These are phyloP conservation scores for Monosporascus ibericus DNA, from an alignment of 2,329 filamentous ascomycete species.

Conservation along the genomic window DNA sequence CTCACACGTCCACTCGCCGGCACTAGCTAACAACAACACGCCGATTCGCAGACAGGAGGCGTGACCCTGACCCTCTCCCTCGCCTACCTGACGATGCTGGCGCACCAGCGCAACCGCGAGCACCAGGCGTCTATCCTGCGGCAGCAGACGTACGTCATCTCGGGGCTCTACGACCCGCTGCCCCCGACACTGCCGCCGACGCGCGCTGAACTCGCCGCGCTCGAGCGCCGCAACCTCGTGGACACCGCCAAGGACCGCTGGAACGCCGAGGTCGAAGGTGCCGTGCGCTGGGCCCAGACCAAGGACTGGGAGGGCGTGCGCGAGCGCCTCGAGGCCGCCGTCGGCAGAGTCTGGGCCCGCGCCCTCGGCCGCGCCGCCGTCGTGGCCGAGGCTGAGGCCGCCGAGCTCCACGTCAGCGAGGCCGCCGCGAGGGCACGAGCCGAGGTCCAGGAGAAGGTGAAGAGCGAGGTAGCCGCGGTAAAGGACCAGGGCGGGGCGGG, in stretches of 20 bases:
- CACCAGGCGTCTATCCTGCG: conserved; percentile 51
- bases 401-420: conserved; percentile 8
- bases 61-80: conserved; percentile 68
- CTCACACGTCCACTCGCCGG: not conserved
- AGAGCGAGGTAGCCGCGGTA: conserved; percentile 22
- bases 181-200: conserved; percentile 42
- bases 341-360: conserved; percentile 38
- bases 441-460: conserved; percentile 28
- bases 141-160: conserved; percentile 49
- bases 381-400: conserved; percentile 18
- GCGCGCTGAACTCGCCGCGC: conserved; percentile 43
- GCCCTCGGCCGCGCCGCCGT: conserved; percentile 29
- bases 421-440: conserved; percentile 25
- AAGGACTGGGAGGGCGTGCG: conserved; percentile 60
- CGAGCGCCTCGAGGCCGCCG: conserved; percentile 48
- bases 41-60: conserved; percentile 56
- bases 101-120: conserved; percentile 63
- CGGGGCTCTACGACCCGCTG: conserved; percentile 42
- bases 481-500: conserved; percentile 27
- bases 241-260: conserved; percentile 70
- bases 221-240: conserved; percentile 49
- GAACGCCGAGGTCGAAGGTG: conserved; percentile 66
- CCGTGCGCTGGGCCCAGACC: conserved; percentile 59
- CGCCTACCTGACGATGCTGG: conserved; percentile 64
- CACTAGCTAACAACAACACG: not conserved